phyloP scores from a whole-genome alignment of 2,329 filamentous ascomycete species.

The Fusarium chlamydosporum region DNA sequence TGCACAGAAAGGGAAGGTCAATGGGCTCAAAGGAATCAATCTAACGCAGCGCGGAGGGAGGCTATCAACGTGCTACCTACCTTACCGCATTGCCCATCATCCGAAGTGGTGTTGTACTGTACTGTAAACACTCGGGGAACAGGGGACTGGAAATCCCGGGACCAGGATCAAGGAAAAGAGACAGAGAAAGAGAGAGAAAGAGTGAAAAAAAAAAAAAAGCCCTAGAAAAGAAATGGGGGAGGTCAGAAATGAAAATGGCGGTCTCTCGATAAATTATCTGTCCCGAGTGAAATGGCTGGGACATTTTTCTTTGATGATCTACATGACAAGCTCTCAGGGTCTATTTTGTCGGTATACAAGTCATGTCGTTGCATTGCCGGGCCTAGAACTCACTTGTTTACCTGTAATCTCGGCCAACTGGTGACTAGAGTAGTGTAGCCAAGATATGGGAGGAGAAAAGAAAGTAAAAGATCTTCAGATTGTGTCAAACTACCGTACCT shows the following conservation, averaged over 20 bases:
- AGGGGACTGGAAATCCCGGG: constrained; percentile 32
- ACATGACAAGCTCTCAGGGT: constrained; percentile 10
- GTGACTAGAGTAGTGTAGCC: too few relatives aligned
- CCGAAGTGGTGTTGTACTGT: not conserved
- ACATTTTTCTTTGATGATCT: not conserved
- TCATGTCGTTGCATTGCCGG: constrained; percentile 15
- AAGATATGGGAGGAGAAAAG: too few relatives aligned
- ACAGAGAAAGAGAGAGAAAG: not conserved
- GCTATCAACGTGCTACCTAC: constrained; percentile 13
- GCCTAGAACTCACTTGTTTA: not conserved
- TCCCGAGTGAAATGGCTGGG: not conserved
- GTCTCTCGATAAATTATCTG: not conserved
- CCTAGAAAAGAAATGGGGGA: too few relatives aligned
- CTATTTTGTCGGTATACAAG: constrained; percentile 10
- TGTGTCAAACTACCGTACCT: too few relatives aligned
- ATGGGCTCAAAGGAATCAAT: constrained; percentile 16
- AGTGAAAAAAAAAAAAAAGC: too few relatives aligned
- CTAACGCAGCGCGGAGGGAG: constrained; percentile 21
- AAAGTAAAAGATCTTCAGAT: too few relatives aligned
- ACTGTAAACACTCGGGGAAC: constrained; percentile 33
- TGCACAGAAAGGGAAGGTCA: constrained; percentile 43
- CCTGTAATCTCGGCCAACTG: constrained; percentile 24
- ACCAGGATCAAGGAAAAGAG: constrained; percentile 25
- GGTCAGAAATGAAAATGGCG: constrained; percentile 8
- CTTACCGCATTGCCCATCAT: constrained; percentile 1